Evolutionary conservation across 208 protist genomes (phyloP).

Genomic region (Leishmania turanica): DNA sequence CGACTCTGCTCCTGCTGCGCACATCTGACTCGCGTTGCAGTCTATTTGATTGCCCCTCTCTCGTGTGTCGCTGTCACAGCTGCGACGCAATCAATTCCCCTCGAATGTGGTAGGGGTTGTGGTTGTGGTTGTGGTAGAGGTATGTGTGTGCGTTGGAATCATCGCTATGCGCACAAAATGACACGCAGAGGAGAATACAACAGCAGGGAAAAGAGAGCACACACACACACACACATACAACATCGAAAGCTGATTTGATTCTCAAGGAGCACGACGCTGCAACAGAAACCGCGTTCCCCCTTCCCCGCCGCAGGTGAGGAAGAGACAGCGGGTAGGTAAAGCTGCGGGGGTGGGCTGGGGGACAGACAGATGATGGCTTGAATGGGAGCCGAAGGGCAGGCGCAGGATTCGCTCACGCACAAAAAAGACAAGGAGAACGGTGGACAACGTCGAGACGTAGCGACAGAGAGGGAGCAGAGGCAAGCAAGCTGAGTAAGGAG

Average conservation of each 20-base stretch:
- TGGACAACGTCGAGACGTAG: too few species aligned
- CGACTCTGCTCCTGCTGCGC: constrained; percentile 4
- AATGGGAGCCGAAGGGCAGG: background rate
- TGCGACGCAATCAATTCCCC: background rate
- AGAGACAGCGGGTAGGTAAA: background rate
- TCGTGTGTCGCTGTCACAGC: background rate
- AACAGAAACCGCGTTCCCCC: background rate
- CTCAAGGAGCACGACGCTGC: too few species aligned
- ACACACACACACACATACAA: background rate
- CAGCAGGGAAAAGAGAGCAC: background rate
- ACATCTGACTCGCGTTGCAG: background rate
- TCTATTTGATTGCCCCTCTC: background rate
- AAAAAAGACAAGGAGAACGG: background rate
- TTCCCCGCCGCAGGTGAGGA: background rate
- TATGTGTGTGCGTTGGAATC: background rate
- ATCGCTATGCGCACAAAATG: background rate
- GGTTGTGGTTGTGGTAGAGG: background rate
- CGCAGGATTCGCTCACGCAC: background rate
- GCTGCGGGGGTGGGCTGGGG: background rate
- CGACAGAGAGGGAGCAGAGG: background rate
- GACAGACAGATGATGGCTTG: background rate
- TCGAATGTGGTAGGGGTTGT: background rate
- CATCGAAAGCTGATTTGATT: too few species aligned
- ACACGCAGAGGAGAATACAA: background rate
- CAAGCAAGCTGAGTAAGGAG: background rate